These are phyloP conservation scores for Corinectria fuckeliana DNA, from an alignment of 2,329 filamentous ascomycete genomes.

Conservation along the genomic window DNA sequence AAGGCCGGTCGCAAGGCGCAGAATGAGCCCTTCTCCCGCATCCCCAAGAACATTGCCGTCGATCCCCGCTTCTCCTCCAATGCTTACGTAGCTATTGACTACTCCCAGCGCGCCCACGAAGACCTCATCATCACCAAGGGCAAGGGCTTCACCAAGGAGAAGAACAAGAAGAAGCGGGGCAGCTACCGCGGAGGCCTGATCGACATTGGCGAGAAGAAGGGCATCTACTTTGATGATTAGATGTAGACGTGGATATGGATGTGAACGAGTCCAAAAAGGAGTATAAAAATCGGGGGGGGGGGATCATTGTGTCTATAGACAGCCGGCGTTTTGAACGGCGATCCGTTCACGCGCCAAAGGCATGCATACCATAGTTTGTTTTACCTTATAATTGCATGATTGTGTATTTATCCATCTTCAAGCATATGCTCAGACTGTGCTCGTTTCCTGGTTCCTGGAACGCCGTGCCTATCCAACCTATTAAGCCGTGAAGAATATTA, in stretches of 20 bases:
- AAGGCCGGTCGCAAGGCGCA: constrained; percentile 55
- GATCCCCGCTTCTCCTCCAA: constrained; percentile 78
- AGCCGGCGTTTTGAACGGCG: constrained; percentile 13
- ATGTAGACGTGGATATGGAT: neutral
- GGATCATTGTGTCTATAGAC: constrained; percentile 11
- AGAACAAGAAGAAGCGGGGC: constrained; percentile 97
- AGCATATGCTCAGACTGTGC: neutral
- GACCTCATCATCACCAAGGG: constrained; percentile 91
- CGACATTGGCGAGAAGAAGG: constrained; percentile 80
- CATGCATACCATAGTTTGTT: constrained; percentile 11
- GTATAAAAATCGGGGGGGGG: neutral
- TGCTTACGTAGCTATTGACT: constrained; percentile 81
- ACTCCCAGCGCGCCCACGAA: constrained; percentile 86
- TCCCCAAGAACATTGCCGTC: constrained; percentile 71
- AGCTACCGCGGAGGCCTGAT: constrained; percentile 90
- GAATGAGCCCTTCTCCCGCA: constrained; percentile 78
- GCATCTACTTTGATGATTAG: constrained; percentile 94
- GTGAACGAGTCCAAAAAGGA: neutral
- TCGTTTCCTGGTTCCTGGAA: neutral
- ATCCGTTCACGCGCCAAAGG: constrained; percentile 9
- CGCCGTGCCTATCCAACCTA: neutral
- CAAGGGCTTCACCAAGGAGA: constrained; percentile 99
- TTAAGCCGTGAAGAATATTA: neutral
- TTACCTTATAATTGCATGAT: constrained; percentile 2
- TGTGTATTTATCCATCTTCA: neutral